These are phyloP conservation scores for Trypanosoma lewisi DNA, from an alignment of 208 protist genomes.

Conservation along the genomic window DNA sequence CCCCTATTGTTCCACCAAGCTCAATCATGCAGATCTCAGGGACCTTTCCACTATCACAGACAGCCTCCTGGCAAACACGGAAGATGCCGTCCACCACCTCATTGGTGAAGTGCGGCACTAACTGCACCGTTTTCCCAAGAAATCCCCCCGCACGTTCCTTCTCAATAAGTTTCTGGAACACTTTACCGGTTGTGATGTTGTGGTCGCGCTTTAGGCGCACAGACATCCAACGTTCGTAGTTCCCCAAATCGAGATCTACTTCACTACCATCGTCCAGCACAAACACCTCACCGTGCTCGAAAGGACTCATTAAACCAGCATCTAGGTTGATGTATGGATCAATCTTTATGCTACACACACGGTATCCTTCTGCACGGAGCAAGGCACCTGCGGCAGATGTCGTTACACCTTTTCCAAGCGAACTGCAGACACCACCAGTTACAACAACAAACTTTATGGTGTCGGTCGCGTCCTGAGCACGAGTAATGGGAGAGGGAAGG, in stretches of 20 bases:
- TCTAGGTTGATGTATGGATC: slow-evolving; percentile 99
- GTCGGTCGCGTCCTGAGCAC: slow-evolving; percentile 30
- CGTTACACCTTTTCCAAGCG: slow-evolving; percentile 97
- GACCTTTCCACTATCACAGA: slow-evolving; percentile 62
- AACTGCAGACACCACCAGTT: slow-evolving; percentile 98
- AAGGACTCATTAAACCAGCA: slow-evolving; percentile 93
- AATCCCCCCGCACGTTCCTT: slow-evolving; percentile 97
- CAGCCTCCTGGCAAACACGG: slow-evolving; percentile 84
- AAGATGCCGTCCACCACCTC: slow-evolving; percentile 90
- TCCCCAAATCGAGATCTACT: slow-evolving; percentile 98
- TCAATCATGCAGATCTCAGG: slow-evolving; percentile 98
- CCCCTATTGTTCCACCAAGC: slow-evolving; percentile 97
- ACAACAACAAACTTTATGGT: slow-evolving; percentile 96
- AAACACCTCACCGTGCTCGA: slow-evolving; percentile 99
- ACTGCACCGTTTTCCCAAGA: slow-evolving; percentile 99
- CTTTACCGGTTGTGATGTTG: slow-evolving; percentile 99
- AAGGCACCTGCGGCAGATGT: slow-evolving; percentile 83
- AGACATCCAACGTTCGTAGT: slow-evolving; percentile 99
- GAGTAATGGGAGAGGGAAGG: slow-evolving; percentile 74
- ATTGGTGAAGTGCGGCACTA: slow-evolving; percentile 94
- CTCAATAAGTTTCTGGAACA: slow-evolving; percentile 95
- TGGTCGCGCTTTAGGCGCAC: slow-evolving; percentile 93
- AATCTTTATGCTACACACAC: slow-evolving; percentile 98
- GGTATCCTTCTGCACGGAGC: slow-evolving; percentile 84
- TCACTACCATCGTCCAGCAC: slow-evolving; percentile 98